phyloP scores from a whole-genome alignment of 2,329 filamentous ascomycete species.

The Lasiodiplodia theobromae region DNA sequence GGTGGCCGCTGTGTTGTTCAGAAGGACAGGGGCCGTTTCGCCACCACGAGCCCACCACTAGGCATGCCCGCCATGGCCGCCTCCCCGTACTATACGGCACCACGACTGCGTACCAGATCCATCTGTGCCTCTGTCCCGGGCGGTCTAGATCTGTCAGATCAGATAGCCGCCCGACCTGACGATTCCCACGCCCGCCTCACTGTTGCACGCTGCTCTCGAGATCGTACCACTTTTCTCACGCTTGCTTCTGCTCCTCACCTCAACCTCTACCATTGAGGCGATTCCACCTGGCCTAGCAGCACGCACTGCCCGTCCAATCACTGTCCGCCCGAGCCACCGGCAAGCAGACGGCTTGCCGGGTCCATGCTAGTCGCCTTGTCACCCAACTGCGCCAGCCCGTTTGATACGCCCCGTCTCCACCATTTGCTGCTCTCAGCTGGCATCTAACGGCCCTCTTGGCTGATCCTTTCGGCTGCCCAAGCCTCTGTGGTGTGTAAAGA shows the following conservation, averaged over 20 bases:
- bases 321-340: background rate
- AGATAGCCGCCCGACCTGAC: slow-evolving; percentile 2
- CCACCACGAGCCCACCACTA: slow-evolving; percentile 7
- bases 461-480: background rate
- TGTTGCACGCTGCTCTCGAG: background rate
- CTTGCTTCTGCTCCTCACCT: background rate
- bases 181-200: background rate
- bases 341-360: background rate
- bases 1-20: background rate
- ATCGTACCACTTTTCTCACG: slow-evolving; percentile 1
- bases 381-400: background rate
- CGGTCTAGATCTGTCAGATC: slow-evolving; percentile 22
- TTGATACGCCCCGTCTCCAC: slow-evolving; percentile 2
- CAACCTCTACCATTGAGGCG: background rate
- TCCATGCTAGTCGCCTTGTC: slow-evolving; percentile 5
- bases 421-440: background rate
- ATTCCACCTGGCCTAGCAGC: background rate
- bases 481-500: slow-evolving; percentile 3
- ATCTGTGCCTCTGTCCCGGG: background rate
- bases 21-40: slow-evolving; percentile 8
- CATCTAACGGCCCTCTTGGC: background rate
- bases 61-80: background rate
- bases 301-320: background rate
- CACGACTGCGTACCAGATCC: slow-evolving; percentile 11
- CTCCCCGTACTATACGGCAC: background rate